Evolutionary conservation across 306 rosid genomes (phyloP).

Genomic region (Corylus avellana): DNA sequence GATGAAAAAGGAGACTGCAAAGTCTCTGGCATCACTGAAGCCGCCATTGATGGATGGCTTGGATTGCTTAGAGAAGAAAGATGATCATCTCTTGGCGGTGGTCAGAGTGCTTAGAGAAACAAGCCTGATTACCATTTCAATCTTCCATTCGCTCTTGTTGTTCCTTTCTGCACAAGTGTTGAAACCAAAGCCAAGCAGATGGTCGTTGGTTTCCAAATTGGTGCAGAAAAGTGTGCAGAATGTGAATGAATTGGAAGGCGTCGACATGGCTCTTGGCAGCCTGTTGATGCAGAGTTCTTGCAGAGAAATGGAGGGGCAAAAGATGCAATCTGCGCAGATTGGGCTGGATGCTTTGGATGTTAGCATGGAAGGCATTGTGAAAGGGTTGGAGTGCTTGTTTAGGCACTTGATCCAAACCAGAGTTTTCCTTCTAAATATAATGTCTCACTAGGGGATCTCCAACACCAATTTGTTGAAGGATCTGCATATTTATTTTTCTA

Average conservation of each 20-base stretch:
- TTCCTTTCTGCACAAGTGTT: slow-evolving; percentile 52
- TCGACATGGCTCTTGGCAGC: slow-evolving; percentile 51
- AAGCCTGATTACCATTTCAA: slow-evolving; percentile 42
- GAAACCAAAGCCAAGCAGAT: slow-evolving; percentile 54
- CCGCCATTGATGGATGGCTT: slow-evolving; percentile 26
- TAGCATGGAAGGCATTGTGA: slow-evolving; percentile 51
- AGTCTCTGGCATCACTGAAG: slow-evolving; percentile 40
- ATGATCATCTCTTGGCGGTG: slow-evolving; percentile 45
- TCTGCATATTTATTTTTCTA: slow-evolving; percentile 28
- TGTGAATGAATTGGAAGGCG: slow-evolving; percentile 55
- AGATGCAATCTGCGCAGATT: slow-evolving; percentile 43
- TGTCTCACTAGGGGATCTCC: slow-evolving; percentile 39
- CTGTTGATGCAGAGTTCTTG: slow-evolving; percentile 26
- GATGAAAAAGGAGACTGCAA: slow-evolving; percentile 44
- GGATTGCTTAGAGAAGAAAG: background rate
- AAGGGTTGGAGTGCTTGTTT: slow-evolving; percentile 61
- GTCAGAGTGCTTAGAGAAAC: slow-evolving; percentile 67
- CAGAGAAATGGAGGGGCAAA: slow-evolving; percentile 40
- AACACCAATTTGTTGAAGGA: slow-evolving; percentile 20
- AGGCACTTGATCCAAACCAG: slow-evolving; percentile 63
- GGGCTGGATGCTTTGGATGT: slow-evolving; percentile 48
- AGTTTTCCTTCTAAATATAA: slow-evolving; percentile 59
- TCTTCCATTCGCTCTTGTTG: slow-evolving; percentile 47
- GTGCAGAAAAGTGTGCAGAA: slow-evolving; percentile 43
- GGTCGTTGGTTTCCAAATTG: slow-evolving; percentile 63